Base-by-base conservation (phyloP, 768 basidiomycete genomes). In the Boletus subcaerulescens region DNA sequence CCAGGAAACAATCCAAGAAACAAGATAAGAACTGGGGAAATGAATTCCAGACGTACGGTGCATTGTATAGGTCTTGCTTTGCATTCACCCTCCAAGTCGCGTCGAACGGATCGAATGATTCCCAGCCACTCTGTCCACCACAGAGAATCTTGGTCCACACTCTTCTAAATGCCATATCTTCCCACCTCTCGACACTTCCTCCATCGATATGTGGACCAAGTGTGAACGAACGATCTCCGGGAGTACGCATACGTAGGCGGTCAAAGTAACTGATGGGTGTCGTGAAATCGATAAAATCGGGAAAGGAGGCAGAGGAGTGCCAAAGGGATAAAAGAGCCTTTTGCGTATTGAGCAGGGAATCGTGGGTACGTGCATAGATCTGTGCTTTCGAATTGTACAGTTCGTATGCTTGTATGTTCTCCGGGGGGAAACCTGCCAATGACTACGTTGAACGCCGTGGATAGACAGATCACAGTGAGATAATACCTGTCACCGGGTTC, bases 241-340 rank as follows among this genome's bases (percentile, higher is more conserved):
- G 87, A 29, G 77, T 77, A 6, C 91, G 80, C 45, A 91, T 87
- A 3, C 89, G 78, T 12, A 91, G 71, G 7, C 90, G 78, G 69
- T 93, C 90, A 55, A 83, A 87, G 68, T 92, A 92, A 1, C 84
- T 82, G n/a, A 91, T 70, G 1, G 88, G 87, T 3, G 76, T 82
- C 12, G 70, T 60, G 29, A 89, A 74, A 53, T 73, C 75, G 51
- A 86, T 68, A 29, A 62, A 56, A 1, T 76, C 67, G 49, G 79
- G 72, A 29, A 60, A 52, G 3, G 80, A 73, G 42, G 79, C 61
- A 3, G 60, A 62, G 22, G 55, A 58, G 57, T 84, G 76, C 83
- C 85, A 89, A 14, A 90, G 73, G 5, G 76, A 75, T 10, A 87
- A 73, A 11, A 90, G 74, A 12, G 75, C 75, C 33, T 69, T 71